Base-by-base conservation (phyloP, 352 stramenopile genomes). In the Thraustochytrium striatum region DNA sequence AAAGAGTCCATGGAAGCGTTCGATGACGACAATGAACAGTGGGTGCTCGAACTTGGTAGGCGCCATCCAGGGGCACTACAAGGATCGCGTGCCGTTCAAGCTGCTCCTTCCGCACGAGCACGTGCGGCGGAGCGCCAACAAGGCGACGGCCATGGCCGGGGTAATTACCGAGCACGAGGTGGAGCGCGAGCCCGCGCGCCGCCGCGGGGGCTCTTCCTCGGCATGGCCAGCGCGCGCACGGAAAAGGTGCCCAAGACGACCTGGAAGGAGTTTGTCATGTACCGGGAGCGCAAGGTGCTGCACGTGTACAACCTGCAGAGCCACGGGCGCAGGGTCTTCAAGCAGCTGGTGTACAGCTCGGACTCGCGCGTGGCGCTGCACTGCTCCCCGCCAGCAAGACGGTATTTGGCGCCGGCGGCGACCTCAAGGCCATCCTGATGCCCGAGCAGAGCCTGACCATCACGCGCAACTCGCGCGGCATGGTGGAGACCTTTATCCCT, bases 271-370 rank as follows among this genome's bases (percentile, higher is more conserved):
- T 91, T 99, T 53, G 86, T 99, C 25, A 93, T 98, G 8, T 97
- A 95, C 72, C 88, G 94, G 80, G 83, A 97, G 52, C 91, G 89
- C 50, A 88, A 88, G 8, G 89, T 97, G 30, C 91, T 99, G 44
- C 94, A 98, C 44, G 89, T 99, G n/a, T 99, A 96, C 85, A 93
- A 97, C 59, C 87, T 99, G n/a, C 90, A 98, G 16, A 96, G 97
- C 59, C 92, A 99, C 83, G 97, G 94, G 3, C 89, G 96, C 30
- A 88, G 95, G 13, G 91, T 98, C 80, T 97, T 98, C 83, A 88
- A 96, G 3, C 96, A 96, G 57, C 87, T 98, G 8, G 91, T 98
- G 41, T 99, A 98, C 83, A 97, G 95, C 5, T 98, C 95, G 0
- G 96, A 97, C 83, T 93, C 96, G 41, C 90, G 89, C 1, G 81